Evolutionary conservation across 2,329 filamentous ascomycete species (phyloP).

Genomic region (Calonectria fujianensis): DNA sequence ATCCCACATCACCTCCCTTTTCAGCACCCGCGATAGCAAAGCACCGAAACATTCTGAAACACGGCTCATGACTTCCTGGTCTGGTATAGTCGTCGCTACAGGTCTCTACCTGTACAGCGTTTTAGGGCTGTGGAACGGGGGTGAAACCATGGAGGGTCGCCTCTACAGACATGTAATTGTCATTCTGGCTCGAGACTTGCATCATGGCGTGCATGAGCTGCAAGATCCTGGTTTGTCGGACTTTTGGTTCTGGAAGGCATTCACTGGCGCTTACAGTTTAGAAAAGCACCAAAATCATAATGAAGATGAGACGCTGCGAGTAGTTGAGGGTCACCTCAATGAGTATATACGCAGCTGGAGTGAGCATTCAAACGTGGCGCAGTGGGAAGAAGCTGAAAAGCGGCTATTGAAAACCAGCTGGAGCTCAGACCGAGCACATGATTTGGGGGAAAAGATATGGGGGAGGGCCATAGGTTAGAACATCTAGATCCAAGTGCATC

Average conservation of each 20-base stretch:
- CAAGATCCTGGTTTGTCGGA: neutral
- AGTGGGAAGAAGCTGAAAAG: slow-evolving; percentile 3
- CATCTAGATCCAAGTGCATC: neutral
- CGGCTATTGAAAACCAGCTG: slow-evolving; percentile 10
- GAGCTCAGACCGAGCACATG: neutral
- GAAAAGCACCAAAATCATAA: neutral
- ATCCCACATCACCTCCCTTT: slow-evolving; percentile 46
- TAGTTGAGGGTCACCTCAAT: neutral
- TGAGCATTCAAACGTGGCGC: neutral
- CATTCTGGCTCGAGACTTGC: slow-evolving; percentile 10
- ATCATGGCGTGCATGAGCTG: neutral
- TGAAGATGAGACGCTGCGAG: neutral
- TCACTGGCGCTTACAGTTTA: slow-evolving; percentile 20
- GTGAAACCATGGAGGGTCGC: slow-evolving; percentile 24
- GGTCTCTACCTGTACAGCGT: slow-evolving; percentile 25
- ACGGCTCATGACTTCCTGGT: slow-evolving; percentile 44
- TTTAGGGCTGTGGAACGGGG: slow-evolving; percentile 21
- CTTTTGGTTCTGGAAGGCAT: slow-evolving; percentile 33
- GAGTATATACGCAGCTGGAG: slow-evolving; percentile 22
- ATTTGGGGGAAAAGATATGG: slow-evolving; percentile 11
- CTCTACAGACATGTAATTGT: slow-evolving; percentile 15
- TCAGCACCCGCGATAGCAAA: neutral
- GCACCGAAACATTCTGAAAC: neutral
- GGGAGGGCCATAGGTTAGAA: neutral
- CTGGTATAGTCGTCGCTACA: neutral